Base-by-base conservation (phyloP, 2,329 filamentous ascomycete genomes). In the Calycina herbarum region DNA sequence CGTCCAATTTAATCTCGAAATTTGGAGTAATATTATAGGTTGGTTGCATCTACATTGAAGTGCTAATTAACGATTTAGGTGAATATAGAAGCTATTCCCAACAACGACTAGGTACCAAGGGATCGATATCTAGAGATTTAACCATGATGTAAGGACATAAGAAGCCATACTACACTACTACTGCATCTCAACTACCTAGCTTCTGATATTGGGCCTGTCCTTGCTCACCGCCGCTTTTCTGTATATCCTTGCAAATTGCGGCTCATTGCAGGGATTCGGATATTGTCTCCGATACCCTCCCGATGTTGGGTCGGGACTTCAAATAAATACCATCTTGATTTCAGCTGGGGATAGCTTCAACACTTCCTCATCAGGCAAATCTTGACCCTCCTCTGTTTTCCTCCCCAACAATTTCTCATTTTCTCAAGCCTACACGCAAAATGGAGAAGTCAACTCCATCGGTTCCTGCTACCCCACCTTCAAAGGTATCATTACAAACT, bases 401-500 rank as follows among this genome's bases (percentile, higher is more conserved):
- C 20, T 54, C 20, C 20, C 13, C 27, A 10, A 27, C 10, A 24
- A 11, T 13, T 13, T 10, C 2, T 54, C n/a, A 3, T 24, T 27
- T 27, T 51, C n/a, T 27, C 48, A 13, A 24, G 27, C 8, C 20
- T 27, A 11, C 10, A 54, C 17, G 5, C 10, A 54, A 54, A 54
- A 54, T 54, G 48, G 48, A 27, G 11, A 8, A 54, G 2, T 54
- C 48, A 40, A 40, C 38, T 17, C 38, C 38, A 5, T 54, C 48
- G 27, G 24, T 54, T 3, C 48, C 24, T 24, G 24, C 48, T 5
- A 63, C 38, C 17, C 48, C 67, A 31, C 31, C 64, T 27, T 63
- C 67, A 1, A 13, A 74, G 57, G 79, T 93, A 66, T 95, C 92
- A 27, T 80, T 82, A 67, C 85, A 82, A 67, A 89, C 87, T 24